Base-by-base conservation (phyloP, 2,329 filamentous ascomycete genomes). In the Microascus cirrosus region DNA sequence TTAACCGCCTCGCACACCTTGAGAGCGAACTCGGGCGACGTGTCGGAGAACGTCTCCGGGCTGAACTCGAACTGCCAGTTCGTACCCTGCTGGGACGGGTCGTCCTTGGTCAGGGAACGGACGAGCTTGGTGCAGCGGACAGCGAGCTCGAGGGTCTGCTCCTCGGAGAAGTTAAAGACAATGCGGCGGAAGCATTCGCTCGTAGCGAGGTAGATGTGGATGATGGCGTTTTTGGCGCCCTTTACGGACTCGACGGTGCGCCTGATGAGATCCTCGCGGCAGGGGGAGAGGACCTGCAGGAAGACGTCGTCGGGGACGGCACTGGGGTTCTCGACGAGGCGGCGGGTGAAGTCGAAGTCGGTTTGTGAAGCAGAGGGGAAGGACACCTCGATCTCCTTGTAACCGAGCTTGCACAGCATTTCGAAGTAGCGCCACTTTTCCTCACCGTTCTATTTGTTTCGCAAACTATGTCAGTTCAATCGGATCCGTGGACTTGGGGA, bases 331-430 rank as follows among this genome's bases (percentile, higher is more conserved):
- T 95, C 86, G 62, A 96, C 84, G 64, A 97, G 77, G 67, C 86
- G 84, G 64, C 90, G 82, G 48, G 91, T 62, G 69, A 97, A 97
- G 77, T 96, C 90, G 76, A 92, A 97, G 75, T 97, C 94, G 67
- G 89, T 96, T 69, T 95, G 87, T 45, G 91, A 96, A 15, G 93
- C 91, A 0, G 91, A 95, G 55, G 93, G 93, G 74, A 96, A 97
- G 4, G 92, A 94, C 22, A 96, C 87, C 70, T 97, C 93, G 63
- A 97, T 96, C 74, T 97, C 93, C 75, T 96, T 97, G 80, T 95
- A 97, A 65, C 94, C 93, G 55, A 96, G 80, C 61, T 93, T 85
- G 66, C 87, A 84, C 57, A 97, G 83, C 90, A 95, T 95, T 74
- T 92, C 86, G 79, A 97, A 97, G 79, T 92, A 97, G 61, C 80